Percentiles rank a stretch among this genome's conserved stretches.
Evolutionary conservation across 1,284 basidiomycete genomes (phyloP).

Genomic region (Termitomyces sp.): DNA sequence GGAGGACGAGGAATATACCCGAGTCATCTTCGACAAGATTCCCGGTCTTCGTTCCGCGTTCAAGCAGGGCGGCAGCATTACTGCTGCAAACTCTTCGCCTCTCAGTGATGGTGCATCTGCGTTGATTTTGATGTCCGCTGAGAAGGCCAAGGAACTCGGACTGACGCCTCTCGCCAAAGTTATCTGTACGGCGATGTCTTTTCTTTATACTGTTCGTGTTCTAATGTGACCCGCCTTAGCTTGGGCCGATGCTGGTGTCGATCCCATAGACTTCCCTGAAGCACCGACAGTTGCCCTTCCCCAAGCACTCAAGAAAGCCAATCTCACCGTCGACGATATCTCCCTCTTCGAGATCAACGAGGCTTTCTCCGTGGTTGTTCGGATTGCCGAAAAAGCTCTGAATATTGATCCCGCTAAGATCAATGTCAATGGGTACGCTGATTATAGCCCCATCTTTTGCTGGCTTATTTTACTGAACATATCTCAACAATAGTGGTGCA

Average conservation of each 20-base stretch:
- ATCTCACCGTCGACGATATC: conserved; percentile 81
- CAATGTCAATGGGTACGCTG: conserved; percentile 87
- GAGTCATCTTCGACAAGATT: conserved; percentile 90
- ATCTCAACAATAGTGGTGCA: conserved; percentile 62
- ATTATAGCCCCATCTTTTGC: conserved; percentile 34
- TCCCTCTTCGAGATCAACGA: conserved; percentile 96
- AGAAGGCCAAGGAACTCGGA: conserved; percentile 84
- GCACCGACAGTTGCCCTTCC: conserved; percentile 94
- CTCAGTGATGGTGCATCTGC: conserved; percentile 98
- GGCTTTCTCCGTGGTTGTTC: conserved; percentile 94
- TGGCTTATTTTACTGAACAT: conserved; percentile 8
- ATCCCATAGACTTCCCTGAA: conserved; percentile 95
- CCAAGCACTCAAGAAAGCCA: conserved; percentile 83
- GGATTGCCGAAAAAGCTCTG: conserved; percentile 87
- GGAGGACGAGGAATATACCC: conserved; percentile 99
- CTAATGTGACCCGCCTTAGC: conserved; percentile 45
- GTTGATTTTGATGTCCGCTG: conserved; percentile 87
- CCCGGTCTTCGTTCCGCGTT: conserved; percentile 85
- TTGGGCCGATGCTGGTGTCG: conserved; percentile 94
- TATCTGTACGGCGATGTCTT: conserved; percentile 57
- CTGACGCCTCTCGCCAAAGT: conserved; percentile 89
- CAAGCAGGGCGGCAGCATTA: conserved; percentile 86
- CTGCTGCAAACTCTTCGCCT: conserved; percentile 93
- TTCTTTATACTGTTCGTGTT: conserved; percentile 4
- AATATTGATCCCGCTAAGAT: conserved; percentile 84